Conservation (phyloP, 768 basidiomycete species). For the Omphalotus guepiniiformis region DNA sequence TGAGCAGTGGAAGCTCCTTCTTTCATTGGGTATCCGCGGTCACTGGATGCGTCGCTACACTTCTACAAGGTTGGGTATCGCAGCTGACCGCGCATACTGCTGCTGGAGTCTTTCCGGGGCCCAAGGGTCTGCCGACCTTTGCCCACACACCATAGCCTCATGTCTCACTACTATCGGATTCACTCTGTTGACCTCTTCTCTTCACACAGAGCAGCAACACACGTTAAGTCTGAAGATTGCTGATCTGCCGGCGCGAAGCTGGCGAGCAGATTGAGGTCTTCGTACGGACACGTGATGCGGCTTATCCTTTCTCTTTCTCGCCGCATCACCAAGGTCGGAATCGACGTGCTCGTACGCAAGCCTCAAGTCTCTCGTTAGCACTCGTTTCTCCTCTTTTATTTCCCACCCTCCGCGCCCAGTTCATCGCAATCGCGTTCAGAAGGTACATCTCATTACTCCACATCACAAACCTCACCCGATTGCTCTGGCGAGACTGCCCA, state of each 20-base stretch:
- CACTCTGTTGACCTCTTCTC: no score
- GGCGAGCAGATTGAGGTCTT: conserved; percentile 1
- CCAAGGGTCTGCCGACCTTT: not conserved
- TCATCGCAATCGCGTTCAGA: no score
- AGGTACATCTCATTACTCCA: conserved; percentile 5
- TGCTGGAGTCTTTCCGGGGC: not conserved
- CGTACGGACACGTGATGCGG: conserved; percentile 8
- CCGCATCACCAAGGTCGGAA: no score
- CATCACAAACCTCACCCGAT: conserved; percentile 14
- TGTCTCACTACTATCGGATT: no score
- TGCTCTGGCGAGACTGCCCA: no score
- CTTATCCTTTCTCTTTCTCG: not conserved
- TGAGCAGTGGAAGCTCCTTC: not conserved
- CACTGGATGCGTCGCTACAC: conserved; percentile 3
- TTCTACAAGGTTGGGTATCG: conserved; percentile 3
- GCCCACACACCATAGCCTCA: no score
- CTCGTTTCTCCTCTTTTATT: not conserved
- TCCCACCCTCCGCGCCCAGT: no score
- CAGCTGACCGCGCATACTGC: not conserved
- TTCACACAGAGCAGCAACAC: no score
- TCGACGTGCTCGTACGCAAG: no score
- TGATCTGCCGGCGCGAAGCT: no score
- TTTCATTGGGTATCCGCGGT: not conserved
- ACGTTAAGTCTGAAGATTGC: no score
- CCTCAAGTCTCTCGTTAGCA: no score